Base-by-base conservation (phyloP, 2,329 filamentous ascomycete species). In the Thielaviopsis populi region DNA sequence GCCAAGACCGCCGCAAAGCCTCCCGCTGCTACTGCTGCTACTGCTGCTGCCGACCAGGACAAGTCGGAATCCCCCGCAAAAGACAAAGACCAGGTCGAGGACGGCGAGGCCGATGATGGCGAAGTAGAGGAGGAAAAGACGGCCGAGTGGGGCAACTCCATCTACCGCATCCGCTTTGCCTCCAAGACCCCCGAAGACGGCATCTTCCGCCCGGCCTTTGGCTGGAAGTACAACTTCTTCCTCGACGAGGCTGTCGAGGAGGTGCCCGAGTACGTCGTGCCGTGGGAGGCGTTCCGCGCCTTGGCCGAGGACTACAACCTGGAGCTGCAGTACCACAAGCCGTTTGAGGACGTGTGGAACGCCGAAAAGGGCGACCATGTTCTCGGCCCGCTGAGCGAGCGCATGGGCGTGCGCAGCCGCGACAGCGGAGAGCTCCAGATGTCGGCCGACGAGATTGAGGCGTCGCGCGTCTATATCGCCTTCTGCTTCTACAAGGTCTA, bases 201-300 rank as follows among this genome's bases (percentile, higher is more conserved):
- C 62, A 80, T 94, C 40, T 99, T 99, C 76, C 85, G 94, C 4
- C 94, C 94, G 4, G 90, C 94, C 0, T 97, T 91, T 72, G 94
- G 92, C 60, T 97, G 94, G 91, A 96, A 94, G 74, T 99, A 99
- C 76, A 95, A 85, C 71, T 99, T 96, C 78, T 95, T 91, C 74
- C 84, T 99, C 64, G 86, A 94, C 70, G 94, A 99, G 75, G 94
- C 94, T 0, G 94, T 99, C 22, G 92, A 97, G 73, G 89, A 91
- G 71, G 89, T 96, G 7, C 92, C 94, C 1, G 94, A 99, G 76
- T 99, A 96, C 72, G 92, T 99, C 1, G 94, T 99, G 1, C 94
- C 94, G 0, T 99, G 94, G 92, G 91, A 96, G 73, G 91, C 91
- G 0, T 97, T 99, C 77, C 89, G 94, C 75, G 91, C 90, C 30